phyloP scores from a whole-genome alignment of 1,284 basidiomycete species.

The Rhodotorula sp. region DNA sequence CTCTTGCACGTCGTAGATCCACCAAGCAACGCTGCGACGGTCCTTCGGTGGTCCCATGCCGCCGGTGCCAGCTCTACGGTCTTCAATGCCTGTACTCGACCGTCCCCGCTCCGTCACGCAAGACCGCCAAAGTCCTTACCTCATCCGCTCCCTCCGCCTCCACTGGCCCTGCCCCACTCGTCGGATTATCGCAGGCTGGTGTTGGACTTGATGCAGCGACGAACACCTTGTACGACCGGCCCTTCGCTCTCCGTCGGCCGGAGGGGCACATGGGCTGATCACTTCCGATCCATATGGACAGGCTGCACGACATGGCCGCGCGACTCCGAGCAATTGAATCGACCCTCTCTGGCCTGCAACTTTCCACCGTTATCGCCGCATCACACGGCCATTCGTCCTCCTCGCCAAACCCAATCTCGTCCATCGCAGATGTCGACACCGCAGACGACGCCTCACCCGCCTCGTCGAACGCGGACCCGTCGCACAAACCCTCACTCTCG shows the following conservation, averaged over 20 bases:
- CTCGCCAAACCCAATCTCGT: not conserved
- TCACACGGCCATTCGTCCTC: not conserved
- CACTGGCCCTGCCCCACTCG: not conserved
- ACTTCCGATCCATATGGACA: not conserved
- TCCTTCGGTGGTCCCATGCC: conserved; percentile 2
- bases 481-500: too few relatives aligned
- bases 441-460: too few relatives aligned
- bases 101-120: not conserved
- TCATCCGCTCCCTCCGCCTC: not conserved
- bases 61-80: conserved; percentile 1
- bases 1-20: not conserved
- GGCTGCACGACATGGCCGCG: conserved; percentile 15
- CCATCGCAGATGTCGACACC: not conserved
- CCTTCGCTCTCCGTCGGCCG: not conserved
- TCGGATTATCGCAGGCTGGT: not conserved
- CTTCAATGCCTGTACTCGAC: not conserved
- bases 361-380: not conserved
- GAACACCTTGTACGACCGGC: not conserved
- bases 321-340: conserved; percentile 20
- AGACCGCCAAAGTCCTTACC: not conserved
- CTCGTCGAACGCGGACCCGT: not conserved
- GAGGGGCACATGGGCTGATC: not conserved
- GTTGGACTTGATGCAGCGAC: not conserved
- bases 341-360: conserved; percentile 7
- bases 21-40: conserved; percentile 13